Evolutionary conservation across 345 rosid genomes (phyloP).

Genomic region (Murraya koenigii): DNA sequence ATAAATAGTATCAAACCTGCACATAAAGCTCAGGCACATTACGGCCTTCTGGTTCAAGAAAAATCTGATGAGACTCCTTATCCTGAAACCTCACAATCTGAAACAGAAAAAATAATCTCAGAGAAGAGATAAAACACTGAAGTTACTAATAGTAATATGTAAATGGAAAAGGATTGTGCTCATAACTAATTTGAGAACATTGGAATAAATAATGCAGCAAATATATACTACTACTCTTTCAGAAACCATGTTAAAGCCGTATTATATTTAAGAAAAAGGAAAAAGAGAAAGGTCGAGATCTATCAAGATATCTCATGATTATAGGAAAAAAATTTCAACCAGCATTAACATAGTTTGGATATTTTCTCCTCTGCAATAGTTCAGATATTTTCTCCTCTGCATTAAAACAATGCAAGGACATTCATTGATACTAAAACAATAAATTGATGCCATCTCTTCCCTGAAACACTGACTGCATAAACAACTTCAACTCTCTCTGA

Average conservation of each 20-base stretch:
- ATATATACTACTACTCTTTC: neutral
- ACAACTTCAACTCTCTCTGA: neutral
- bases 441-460: neutral
- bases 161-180: neutral
- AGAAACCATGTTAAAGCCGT: neutral
- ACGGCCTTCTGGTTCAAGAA: constrained; percentile 98
- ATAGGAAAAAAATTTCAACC: neutral
- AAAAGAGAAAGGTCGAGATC: neutral
- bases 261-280: neutral
- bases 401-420: neutral
- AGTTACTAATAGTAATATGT: neutral
- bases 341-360: neutral
- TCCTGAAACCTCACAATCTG: constrained; percentile 95
- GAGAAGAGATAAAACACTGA: neutral
- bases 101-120: neutral
- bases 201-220: neutral
- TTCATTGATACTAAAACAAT: neutral
- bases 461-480: neutral
- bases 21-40: constrained; percentile 94
- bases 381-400: neutral
- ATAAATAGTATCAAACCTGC: constrained; percentile 50
- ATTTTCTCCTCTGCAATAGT: neutral
- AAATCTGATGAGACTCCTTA: constrained; percentile 98
- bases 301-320: neutral
- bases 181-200: neutral